Evolutionary conservation across 345 rosid genomes (phyloP), one percentile per base, ranked within the genome.

Genomic region (Orychophragmus violaceus): DNA sequence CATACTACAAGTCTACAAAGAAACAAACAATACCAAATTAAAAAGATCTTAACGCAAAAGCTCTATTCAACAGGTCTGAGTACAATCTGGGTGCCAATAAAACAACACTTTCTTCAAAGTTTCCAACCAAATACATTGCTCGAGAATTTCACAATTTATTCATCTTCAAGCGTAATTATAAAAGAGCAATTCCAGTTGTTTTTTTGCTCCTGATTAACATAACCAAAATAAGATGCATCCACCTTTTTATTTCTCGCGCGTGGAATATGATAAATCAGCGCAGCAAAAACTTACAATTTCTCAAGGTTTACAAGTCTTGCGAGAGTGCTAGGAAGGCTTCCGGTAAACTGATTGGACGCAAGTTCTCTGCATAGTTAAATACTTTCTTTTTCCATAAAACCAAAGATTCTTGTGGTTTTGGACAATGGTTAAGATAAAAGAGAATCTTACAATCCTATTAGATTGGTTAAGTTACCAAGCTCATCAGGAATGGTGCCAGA

Each of bases 401-500:
- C 27, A 45, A 29, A 46, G 4, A 18, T 2, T 14, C 1, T 22
- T 36, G 33, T 8, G 35, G 19, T 25, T 25, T 25, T 50, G 17
- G 6, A 27, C 1, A 5, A 6, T 22, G 14, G 5, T 23, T n/a
- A 8, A n/a, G 14, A 45, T 1, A 8, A 4, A 45, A 22, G n/a
- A 22, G 16, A 8, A 33, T 33, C 80, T 61, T 84, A 86, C 88
- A 86, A 52, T 12, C 24, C 30, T 8, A 13, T 19, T 66, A 84
- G 69, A 65, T 71, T 81, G n/a, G n/a, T n/a, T n/a, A n/a, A n/a
- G n/a, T n/a, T n/a, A n/a, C n/a, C n/a, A n/a, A n/a, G n/a, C n/a
- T 84, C 83, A 3, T 76, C 23, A 36, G 91, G 85, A 10, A 86
- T 35, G 1, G 25, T 9, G 22, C 88, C 87, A 14, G 72, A 82